Evolutionary conservation across 306 rosid genomes (phyloP).

Genomic region (Vachellia collinsii): DNA sequence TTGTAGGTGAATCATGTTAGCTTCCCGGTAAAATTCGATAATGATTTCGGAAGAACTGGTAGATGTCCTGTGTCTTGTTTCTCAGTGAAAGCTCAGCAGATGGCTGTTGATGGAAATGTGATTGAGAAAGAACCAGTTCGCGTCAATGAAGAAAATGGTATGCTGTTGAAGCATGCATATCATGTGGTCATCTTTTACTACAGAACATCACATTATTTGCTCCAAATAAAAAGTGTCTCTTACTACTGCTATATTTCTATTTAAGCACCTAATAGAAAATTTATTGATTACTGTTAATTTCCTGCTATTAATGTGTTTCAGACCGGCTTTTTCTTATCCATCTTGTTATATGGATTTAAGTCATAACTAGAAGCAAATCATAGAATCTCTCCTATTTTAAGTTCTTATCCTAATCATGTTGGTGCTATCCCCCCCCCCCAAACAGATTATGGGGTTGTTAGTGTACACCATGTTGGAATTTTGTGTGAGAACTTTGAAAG

Average conservation of each 20-base stretch:
- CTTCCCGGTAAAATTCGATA: slow-evolving; percentile 34
- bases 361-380: background rate
- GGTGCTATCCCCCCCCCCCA: slow-evolving; percentile 44
- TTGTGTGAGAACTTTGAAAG: slow-evolving; percentile 83
- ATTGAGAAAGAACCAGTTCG: slow-evolving; percentile 48
- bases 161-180: slow-evolving; percentile 11
- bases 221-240: background rate
- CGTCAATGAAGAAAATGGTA: slow-evolving; percentile 49
- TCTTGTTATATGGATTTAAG: background rate
- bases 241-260: background rate
- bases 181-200: background rate
- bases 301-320: slow-evolving; percentile 2
- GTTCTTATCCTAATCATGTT: slow-evolving; percentile 2
- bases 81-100: slow-evolving; percentile 55
- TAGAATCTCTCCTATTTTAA: background rate
- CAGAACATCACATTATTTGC: background rate
- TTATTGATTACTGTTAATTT: slow-evolving; percentile 8
- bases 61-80: slow-evolving; percentile 39
- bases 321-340: slow-evolving; percentile 15
- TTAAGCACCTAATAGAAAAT: background rate
- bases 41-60: slow-evolving; percentile 41
- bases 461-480: slow-evolving; percentile 89
- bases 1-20: slow-evolving; percentile 53
- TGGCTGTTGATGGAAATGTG: slow-evolving; percentile 59
- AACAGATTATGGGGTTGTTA: slow-evolving; percentile 88